phyloP scores from a whole-genome alignment of 2,329 filamentous ascomycete genomes.

The Neopestalotiopsis sp. region DNA sequence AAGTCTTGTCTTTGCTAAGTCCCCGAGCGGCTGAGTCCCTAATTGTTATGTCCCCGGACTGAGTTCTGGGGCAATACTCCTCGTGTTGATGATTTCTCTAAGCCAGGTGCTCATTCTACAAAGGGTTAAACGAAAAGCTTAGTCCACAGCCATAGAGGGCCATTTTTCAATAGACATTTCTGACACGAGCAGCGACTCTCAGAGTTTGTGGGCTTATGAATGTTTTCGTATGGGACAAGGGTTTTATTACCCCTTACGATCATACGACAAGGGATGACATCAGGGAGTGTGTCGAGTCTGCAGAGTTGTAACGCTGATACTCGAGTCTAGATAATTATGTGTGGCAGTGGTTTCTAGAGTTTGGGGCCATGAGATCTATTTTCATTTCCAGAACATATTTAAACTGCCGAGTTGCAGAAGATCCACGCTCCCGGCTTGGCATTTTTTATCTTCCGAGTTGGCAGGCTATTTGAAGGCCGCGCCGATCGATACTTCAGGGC shows the following conservation, averaged over 20 bases:
- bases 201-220: neutral
- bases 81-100: too few relatives aligned
- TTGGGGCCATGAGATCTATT: neutral
- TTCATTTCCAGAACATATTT: neutral
- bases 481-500: neutral
- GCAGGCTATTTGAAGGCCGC: neutral
- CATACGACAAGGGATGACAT: neutral
- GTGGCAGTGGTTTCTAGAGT: neutral
- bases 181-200: neutral
- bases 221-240: neutral
- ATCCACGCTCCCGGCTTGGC: conserved; percentile 15
- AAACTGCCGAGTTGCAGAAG: neutral
- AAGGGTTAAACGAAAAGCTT: neutral
- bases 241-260: neutral
- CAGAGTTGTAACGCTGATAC: neutral
- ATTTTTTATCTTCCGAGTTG: neutral
- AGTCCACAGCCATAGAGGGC: neutral
- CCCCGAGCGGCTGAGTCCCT: too few relatives aligned
- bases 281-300: neutral
- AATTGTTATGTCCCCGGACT: too few relatives aligned
- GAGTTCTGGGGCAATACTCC: too few relatives aligned
- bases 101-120: too few relatives aligned
- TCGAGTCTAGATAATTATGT: neutral
- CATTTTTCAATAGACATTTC: neutral
- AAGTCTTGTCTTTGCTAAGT: too few relatives aligned